A percentile compares a stretch with the other conserved stretches of the same genome.
Conservation (phyloP, 768 basidiomycete species). For the Phanerochaete carnosa region DNA sequence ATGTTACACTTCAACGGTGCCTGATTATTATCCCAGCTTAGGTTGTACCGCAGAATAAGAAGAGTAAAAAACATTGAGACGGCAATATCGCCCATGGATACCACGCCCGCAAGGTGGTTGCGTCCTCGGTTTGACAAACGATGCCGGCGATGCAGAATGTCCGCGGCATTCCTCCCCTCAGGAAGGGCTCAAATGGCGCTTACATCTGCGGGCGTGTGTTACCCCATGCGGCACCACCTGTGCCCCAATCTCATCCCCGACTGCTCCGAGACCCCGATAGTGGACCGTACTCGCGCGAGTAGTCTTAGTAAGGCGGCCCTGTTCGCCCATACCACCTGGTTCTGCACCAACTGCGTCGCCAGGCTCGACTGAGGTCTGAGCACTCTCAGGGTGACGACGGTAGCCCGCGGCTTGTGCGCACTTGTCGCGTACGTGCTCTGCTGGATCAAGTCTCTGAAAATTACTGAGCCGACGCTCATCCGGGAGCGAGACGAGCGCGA, state of each 20-base stretch:
- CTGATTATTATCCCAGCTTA: neutral
- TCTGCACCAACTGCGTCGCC: conserved; percentile 26
- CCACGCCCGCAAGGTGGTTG: conserved; percentile 28
- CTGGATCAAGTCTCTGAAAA: conserved; percentile 38
- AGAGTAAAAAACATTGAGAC: neutral
- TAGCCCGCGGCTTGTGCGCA: conserved; percentile 31
- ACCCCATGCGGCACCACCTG: conserved; percentile 6
- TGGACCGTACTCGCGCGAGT: conserved; percentile 32
- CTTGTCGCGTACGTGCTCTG: conserved; percentile 30
- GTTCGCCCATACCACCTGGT: conserved; percentile 32
- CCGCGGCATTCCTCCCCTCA: neutral
- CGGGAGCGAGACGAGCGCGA: neutral
- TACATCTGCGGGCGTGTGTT: conserved; percentile 4
- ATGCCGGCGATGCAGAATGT: neutral
- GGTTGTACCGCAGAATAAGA: neutral
- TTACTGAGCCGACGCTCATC: conserved; percentile 12
- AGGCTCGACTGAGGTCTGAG: conserved; percentile 23
- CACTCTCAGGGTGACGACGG: conserved; percentile 33
- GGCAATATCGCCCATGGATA: conserved; percentile 15
- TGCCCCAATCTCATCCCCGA: conserved; percentile 9
- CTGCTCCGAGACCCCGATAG: conserved; percentile 20
- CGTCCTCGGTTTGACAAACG: conserved; percentile 1
- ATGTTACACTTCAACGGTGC: neutral
- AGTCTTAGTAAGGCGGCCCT: conserved; percentile 27
- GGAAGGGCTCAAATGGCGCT: neutral